These are phyloP conservation scores for Phytophthora podocarpi DNA, from an alignment of 352 stramenopile genomes.

Conservation along the genomic window DNA sequence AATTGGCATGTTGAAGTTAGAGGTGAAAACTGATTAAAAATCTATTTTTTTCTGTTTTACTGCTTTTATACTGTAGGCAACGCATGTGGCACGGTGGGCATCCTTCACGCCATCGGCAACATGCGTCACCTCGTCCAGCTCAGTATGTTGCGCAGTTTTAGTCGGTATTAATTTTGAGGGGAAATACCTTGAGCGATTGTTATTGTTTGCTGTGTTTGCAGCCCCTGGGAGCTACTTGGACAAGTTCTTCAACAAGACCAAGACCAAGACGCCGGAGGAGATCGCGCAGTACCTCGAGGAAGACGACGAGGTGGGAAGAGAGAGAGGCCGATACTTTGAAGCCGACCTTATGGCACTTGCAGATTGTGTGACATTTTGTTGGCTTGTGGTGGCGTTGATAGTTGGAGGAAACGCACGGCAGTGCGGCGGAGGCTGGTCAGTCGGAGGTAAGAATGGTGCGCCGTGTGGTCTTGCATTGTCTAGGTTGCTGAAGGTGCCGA, in stretches of 20 bases:
- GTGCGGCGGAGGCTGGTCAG: constrained; percentile 88
- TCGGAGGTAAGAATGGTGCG: constrained; percentile 62
- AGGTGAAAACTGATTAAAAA: not conserved
- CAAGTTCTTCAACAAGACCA: constrained; percentile 88
- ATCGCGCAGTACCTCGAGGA: constrained; percentile 91
- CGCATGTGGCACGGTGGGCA: constrained; percentile 95
- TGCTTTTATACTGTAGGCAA: constrained; percentile 67
- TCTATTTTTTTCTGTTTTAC: constrained; percentile 1
- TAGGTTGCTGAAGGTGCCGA: not conserved
- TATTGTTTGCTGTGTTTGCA: constrained; percentile 26
- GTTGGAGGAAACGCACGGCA: constrained; percentile 93
- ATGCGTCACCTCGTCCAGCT: constrained; percentile 73
- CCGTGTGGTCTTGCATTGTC: not conserved
- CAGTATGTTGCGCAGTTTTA: constrained; percentile 38
- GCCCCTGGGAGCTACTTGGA: constrained; percentile 70
- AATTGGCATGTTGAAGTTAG: not conserved
- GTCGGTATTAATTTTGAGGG: not conserved
- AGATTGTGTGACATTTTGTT: constrained; percentile 4
- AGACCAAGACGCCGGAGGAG: constrained; percentile 71
- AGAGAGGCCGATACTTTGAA: not conserved
- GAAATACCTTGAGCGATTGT: not conserved
- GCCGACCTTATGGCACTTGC: not conserved
- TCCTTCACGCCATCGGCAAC: constrained; percentile 95
- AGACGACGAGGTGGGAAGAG: constrained; percentile 79
- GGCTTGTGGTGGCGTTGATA: constrained; percentile 18